Base-by-base conservation (phyloP, 2,329 filamentous ascomycete species). In the Periglandula ipomoeae region DNA sequence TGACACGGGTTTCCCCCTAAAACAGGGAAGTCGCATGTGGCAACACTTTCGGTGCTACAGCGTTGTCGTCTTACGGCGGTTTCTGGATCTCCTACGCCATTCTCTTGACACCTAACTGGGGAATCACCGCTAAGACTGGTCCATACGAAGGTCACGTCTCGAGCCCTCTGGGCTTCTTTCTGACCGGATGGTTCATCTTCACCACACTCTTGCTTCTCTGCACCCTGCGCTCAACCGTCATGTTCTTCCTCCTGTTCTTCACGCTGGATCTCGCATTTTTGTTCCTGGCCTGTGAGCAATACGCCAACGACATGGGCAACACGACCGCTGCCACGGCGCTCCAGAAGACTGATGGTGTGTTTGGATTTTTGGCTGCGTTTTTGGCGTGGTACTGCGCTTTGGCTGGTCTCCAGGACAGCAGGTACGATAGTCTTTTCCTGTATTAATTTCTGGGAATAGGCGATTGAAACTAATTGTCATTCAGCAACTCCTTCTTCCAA, bases 351-450 rank as follows among this genome's bases (percentile, higher is more conserved):
- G 88, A 85, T 54, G 89, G 88, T 47, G 74, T 82, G 52, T 91
- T 93, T 61, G 88, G 88, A n/a, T 75, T 93, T 53, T 59, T 93
- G 6, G 81, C 87, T 1, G 85, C 87, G 0, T 93, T 94, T 63
- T 62, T 87, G 49, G 87, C 88, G 4, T 94, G 88, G 88, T 94
- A 91, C 69, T 89, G 89, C 60, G 87, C 88, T 34, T 74, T 91
- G 52, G 86, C 87, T 46, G 87, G 87, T 79, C 79, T 93, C 50
- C 84, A 85, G 53, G 87, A 93, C 59, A 74, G 70, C 63, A 79
- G 76, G 79, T 82, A 64, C 58, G 75, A 69, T 19, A 8, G 17
- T 15, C n/a, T 4, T n/a, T 34, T 13, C n/a, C n/a, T 15, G 17
- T n/a, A 13, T 37, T 7, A 15, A n/a, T 11, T 4, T 20, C 9